These are phyloP conservation scores for Phaeomoniella chlamydospora DNA, from an alignment of 2,329 filamentous ascomycete species.

Conservation along the genomic window DNA sequence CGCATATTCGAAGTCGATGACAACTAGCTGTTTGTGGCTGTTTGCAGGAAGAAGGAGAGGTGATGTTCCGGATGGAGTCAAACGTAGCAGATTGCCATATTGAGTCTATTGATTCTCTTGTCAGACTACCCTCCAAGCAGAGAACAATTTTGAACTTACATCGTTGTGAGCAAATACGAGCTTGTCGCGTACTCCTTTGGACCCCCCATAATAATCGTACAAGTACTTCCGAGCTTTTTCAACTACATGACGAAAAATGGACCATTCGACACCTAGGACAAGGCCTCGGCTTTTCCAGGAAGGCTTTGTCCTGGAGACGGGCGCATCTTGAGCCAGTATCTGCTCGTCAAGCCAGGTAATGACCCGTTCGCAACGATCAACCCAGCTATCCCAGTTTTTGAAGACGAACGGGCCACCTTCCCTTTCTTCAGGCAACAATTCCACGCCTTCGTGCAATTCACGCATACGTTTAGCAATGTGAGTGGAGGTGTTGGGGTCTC, in stretches of 20 bases:
- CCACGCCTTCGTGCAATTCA: slow-evolving; percentile 86
- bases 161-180: slow-evolving; percentile 97
- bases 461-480: slow-evolving; percentile 97
- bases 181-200: slow-evolving; percentile 51
- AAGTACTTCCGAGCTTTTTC: slow-evolving; percentile 66
- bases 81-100: slow-evolving; percentile 90
- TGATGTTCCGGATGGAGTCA: slow-evolving; percentile 56
- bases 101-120: too few relatives aligned
- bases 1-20: slow-evolving; percentile 97
- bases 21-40: slow-evolving; percentile 86
- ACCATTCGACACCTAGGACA: slow-evolving; percentile 76
- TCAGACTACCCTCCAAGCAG: too few relatives aligned
- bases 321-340: slow-evolving; percentile 33
- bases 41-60: slow-evolving; percentile 80
- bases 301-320: slow-evolving; percentile 20
- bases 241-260: slow-evolving; percentile 57
- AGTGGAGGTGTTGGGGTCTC: slow-evolving; percentile 67
- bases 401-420: slow-evolving; percentile 70
- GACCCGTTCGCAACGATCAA: slow-evolving; percentile 44
- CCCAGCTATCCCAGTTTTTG: slow-evolving; percentile 91
- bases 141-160: too few relatives aligned
- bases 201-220: slow-evolving; percentile 54
- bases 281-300: slow-evolving; percentile 44
- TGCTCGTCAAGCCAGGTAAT: slow-evolving; percentile 41
- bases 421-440: slow-evolving; percentile 64